Evolutionary conservation across 257 asterid genomes (phyloP), one percentile per base, ranked within the genome.

Genomic region (Leonotis leonurus): DNA sequence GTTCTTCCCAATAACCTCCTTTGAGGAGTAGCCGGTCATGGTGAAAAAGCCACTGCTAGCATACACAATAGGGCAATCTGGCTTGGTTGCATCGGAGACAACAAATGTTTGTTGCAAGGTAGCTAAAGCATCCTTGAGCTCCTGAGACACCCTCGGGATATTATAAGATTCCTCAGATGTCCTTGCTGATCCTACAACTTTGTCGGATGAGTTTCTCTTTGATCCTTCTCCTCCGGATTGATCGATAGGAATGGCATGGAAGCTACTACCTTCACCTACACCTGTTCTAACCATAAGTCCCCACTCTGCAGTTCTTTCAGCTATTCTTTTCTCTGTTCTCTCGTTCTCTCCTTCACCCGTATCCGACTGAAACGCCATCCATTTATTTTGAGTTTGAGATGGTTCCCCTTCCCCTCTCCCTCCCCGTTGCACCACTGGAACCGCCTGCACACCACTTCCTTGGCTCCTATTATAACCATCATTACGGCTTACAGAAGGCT

Each of bases 41-140:
- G 73, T 72, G 77, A 89, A 92, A 65, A 92, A 92, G 63, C 98
- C 98, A 68, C 95, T 83, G 72, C 98, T 92, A 35, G 95, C 95
- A 77, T 84, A 92, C 83, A 92, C 63, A 32, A 92, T 92, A 3
- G 97, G 98, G 74, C 93, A 84, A 25, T 92, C 98, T 0, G 93
- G 97, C 73, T 89, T 92, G 1, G 99, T 89, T 4, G 97, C 96
- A 80, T 92, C 99, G 4, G 99, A 92, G 40, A 92, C 99, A 1
- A 89, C 97, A 46, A 92, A 92, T n/a, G 99, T 89, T 83, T 92
- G 99, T 51, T 92, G 92, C 59, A 92, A 70, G n/a, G 97, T 81
- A 4, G 90, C 86, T 69, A 92, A 64, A 51, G 97, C 98, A 73
- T 89, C 98, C 87, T 80, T 92, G 61, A 92, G 69, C 58, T 92